Evolutionary conservation across 2,329 filamentous ascomycete species (phyloP).

Genomic region (Penicillium sp.): DNA sequence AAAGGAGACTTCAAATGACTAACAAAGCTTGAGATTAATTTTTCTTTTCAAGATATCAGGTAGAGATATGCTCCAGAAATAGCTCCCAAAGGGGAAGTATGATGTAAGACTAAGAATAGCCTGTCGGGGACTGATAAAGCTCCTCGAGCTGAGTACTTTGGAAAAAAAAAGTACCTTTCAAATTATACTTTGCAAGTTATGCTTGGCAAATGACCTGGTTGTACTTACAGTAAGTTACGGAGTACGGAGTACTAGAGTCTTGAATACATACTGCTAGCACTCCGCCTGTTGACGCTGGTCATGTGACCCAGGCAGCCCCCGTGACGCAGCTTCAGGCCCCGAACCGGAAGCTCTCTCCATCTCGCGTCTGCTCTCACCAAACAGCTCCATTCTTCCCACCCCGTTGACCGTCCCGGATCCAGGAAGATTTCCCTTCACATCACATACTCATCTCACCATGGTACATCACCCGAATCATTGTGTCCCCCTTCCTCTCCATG

Average conservation of each 20-base stretch:
- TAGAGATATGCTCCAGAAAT: neutral
- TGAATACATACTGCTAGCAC: neutral
- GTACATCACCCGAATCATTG: constrained; percentile 10
- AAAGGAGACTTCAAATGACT: neutral
- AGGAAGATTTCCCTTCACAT: constrained; percentile 8
- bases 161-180: neutral
- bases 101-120: neutral
- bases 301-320: constrained; percentile 35
- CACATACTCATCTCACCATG: constrained; percentile 20
- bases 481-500: neutral
- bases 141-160: neutral
- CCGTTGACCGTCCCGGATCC: constrained; percentile 7
- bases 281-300: constrained; percentile 7
- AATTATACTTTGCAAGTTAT: neutral
- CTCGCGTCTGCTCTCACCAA: constrained; percentile 30
- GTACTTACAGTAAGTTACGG: too few species aligned
- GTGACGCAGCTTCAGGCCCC: constrained; percentile 33
- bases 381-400: constrained; percentile 14
- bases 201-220: neutral
- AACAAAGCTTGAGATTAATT: neutral
- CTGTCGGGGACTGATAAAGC: neutral
- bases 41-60: neutral
- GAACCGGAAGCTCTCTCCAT: constrained; percentile 19
- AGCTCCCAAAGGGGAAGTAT: neutral
- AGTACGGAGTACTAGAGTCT: neutral